Evolutionary conservation across 1,284 basidiomycete species (phyloP).

Genomic region (Athelia psychrophila): DNA sequence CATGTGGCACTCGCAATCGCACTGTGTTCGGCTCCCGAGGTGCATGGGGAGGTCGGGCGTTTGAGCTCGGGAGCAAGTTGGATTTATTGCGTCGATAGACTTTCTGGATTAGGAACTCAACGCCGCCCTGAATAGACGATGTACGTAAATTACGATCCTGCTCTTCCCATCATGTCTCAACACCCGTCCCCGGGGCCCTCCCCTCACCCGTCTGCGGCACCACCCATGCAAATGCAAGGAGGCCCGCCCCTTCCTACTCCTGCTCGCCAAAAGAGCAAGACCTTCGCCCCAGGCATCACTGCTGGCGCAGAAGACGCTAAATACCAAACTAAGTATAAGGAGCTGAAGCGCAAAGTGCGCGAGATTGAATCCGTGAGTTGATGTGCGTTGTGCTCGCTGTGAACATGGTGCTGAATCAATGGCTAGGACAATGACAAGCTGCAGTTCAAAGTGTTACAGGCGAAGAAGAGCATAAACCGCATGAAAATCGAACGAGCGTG

Average conservation of each 20-base stretch:
- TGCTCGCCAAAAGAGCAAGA: conserved; percentile 49
- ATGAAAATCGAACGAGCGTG: conserved; percentile 89
- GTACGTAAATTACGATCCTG: conserved; percentile 10
- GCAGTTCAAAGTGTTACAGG: conserved; percentile 75
- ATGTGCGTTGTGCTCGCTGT: conserved; percentile 6
- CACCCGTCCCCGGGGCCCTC: conserved; percentile 50
- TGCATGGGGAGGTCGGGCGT: too few relatives aligned
- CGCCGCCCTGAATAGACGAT: neutral
- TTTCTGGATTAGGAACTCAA: neutral
- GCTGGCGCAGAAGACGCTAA: conserved; percentile 85
- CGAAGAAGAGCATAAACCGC: conserved; percentile 84
- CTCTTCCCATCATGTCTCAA: conserved; percentile 49
- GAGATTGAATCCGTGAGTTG: conserved; percentile 78
- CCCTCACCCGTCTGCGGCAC: conserved; percentile 14
- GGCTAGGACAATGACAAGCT: conserved; percentile 85
- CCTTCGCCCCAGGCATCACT: conserved; percentile 59
- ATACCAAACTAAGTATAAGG: conserved; percentile 88
- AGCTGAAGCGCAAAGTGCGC: conserved; percentile 85
- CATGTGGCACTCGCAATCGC: too few relatives aligned
- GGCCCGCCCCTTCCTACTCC: conserved; percentile 23
- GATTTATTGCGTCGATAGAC: too few relatives aligned
- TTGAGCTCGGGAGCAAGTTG: too few relatives aligned
- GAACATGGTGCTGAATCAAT: neutral
- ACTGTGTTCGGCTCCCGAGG: too few relatives aligned
- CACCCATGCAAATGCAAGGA: conserved; percentile 23